Base-by-base conservation (phyloP, 805 yeast genomes). In the Candida corydali region DNA sequence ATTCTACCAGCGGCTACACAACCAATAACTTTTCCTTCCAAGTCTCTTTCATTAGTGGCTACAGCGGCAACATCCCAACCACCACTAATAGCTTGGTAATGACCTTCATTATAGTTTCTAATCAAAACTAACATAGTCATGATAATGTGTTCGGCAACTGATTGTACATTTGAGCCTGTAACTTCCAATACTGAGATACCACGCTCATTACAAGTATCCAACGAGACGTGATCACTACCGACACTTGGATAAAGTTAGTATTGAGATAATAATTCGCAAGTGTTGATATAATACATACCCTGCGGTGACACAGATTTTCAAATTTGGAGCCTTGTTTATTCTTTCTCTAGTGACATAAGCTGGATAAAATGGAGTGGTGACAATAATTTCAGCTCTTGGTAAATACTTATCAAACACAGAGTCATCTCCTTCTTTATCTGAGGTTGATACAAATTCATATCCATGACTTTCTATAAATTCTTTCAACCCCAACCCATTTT, bases 1-100 rank as follows among this genome's bases (percentile, higher is more conserved):
- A 84, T 85, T 58, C 91, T 74, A 36, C 91, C 93, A 19, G 83
- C 83, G 41, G 89, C 93, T 43, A 84, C 82, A 27, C 89, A 82
- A n/a, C 84, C 82, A 41, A 84, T 68, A 20, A 78, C 81, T 63
- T 84, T 84, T 41, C 76, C 84, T 56, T 84, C 93, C 42, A 84
- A 56, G 51, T 84, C 93, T 48, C 75, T 84, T 25, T 82, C 77
- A 51, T 80, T 80, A 61, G 81, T 80, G 40, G 89, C 86, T 34
- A 75, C 75, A 30, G 69, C 83, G 15, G 93, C 89, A 51, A 84
- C 84, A 53, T 84, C 82, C 93, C 93, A 84, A 22, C 68, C 72
- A 29, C 78, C 80, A 33, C 53, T 41, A 33, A 74, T 51, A 29
- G 83, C 78, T 57, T 79, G 85, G 38, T 78, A 77, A 55, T 84